These are phyloP conservation scores for Teratosphaeriaceae sp. DNA, from an alignment of 2,329 filamentous ascomycete species.

Conservation along the genomic window DNA sequence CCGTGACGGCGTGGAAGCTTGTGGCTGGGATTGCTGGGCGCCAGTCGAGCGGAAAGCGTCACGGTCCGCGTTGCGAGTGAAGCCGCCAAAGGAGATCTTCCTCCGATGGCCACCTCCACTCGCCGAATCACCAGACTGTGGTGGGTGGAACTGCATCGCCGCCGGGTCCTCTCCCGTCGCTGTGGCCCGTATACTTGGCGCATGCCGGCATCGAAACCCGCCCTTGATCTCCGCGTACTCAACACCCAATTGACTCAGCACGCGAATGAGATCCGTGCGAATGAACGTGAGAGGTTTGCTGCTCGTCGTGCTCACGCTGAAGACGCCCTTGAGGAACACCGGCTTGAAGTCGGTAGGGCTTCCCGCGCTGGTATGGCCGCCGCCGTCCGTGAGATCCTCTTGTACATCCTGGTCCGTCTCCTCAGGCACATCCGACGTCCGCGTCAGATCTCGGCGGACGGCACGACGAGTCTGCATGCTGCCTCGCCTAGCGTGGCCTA, in stretches of 20 bases:
- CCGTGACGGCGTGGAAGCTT: slow-evolving; percentile 25
- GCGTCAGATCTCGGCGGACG: slow-evolving; percentile 45
- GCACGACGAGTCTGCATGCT: slow-evolving; percentile 81
- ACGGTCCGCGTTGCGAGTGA: slow-evolving; percentile 56
- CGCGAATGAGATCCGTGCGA: slow-evolving; percentile 80
- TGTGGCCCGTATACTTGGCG: slow-evolving; percentile 64
- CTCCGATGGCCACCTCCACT: slow-evolving; percentile 49
- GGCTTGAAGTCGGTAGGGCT: slow-evolving; percentile 79
- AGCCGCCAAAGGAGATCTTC: slow-evolving; percentile 77
- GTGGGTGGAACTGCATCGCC: slow-evolving; percentile 46
- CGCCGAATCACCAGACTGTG: no score
- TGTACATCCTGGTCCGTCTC: slow-evolving; percentile 79
- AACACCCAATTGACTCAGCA: slow-evolving; percentile 81
- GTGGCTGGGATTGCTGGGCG: slow-evolving; percentile 17
- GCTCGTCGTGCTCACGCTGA: slow-evolving; percentile 95
- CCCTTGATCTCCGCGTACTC: slow-evolving; percentile 88
- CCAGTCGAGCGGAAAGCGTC: slow-evolving; percentile 62
- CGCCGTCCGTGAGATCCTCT: slow-evolving; percentile 37
- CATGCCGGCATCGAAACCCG: slow-evolving; percentile 83
- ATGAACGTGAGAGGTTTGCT: slow-evolving; percentile 84
- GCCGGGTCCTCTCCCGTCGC: slow-evolving; percentile 40
- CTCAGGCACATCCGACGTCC: slow-evolving; percentile 75
- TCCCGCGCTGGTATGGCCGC: slow-evolving; percentile 32
- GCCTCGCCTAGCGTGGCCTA: slow-evolving; percentile 82
- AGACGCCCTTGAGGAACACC: slow-evolving; percentile 91